Conservation (phyloP, 768 basidiomycete species). For the Tricholoma hemisulphureum region DNA sequence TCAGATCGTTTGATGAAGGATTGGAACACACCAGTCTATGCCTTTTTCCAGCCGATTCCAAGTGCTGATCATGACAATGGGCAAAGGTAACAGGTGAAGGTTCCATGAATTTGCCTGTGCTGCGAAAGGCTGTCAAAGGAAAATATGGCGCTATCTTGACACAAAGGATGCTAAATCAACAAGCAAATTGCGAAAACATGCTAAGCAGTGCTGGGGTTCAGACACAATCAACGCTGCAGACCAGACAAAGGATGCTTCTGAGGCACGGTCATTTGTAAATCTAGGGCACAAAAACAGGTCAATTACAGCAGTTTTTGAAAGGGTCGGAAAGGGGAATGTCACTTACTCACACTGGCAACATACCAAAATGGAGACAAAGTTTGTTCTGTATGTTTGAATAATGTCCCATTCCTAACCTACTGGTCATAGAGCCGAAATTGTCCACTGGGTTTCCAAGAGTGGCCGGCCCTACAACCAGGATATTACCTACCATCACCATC, state of each 20-base stretch:
- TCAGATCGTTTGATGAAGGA: conserved; percentile 20
- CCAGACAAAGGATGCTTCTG: conserved; percentile 5
- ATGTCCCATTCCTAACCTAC: not conserved
- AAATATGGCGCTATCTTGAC: conserved; percentile 19
- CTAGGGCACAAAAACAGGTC: conserved; percentile 7
- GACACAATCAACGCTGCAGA: conserved; percentile 22
- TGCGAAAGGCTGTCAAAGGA: conserved; percentile 12
- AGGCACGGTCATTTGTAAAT: not conserved
- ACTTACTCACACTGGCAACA: conserved; percentile 30
- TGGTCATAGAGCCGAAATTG: not conserved
- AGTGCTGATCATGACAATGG: conserved; percentile 16
- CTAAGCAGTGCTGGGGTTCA: conserved; percentile 27
- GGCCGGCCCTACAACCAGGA: not conserved
- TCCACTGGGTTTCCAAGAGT: not conserved
- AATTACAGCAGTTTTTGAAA: conserved; percentile 27
- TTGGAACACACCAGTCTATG: conserved; percentile 28
- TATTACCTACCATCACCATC: not conserved
- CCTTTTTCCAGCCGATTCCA: conserved; percentile 20
- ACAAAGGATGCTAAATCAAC: conserved; percentile 25
- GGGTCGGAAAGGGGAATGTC: conserved; percentile 27
- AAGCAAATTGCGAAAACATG: conserved; percentile 29
- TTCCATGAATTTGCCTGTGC: conserved; percentile 24
- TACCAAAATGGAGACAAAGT: conserved; percentile 25
- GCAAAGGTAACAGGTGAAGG: too few species aligned
- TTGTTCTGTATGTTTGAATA: conserved; percentile 2